Percentiles rank a stretch among this genome's conserved stretches.
Evolutionary conservation across 108 stramenopile genomes (phyloP).

Genomic region (Stephanodiscus triporus): DNA sequence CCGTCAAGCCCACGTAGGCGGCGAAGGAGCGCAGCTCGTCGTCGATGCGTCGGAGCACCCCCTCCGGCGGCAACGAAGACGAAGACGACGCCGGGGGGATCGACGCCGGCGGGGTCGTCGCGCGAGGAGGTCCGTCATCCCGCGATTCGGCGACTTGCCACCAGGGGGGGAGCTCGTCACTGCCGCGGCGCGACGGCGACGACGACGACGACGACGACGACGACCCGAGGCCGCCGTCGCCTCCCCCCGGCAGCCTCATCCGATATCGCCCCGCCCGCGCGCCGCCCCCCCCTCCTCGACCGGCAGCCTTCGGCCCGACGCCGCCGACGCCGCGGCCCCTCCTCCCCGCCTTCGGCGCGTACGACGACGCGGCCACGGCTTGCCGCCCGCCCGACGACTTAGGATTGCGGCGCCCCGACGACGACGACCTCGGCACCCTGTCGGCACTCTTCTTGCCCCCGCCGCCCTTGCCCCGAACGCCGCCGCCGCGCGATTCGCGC

Average conservation of each 20-base stretch:
- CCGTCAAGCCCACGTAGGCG: slow-evolving; percentile 62
- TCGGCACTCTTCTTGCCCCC: not conserved
- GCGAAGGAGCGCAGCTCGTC: slow-evolving; percentile 64
- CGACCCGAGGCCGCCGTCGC: too few relatives aligned
- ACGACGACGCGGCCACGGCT: not conserved
- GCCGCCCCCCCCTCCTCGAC: not conserved
- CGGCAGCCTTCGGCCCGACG: too few relatives aligned
- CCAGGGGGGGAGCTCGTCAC: slow-evolving; percentile 35
- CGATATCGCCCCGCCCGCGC: slow-evolving; percentile 10
- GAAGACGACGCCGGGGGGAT: not conserved
- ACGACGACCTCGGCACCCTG: not conserved
- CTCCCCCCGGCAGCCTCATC: slow-evolving; percentile 30
- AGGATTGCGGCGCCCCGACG: too few relatives aligned
- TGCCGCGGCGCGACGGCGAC: too few relatives aligned
- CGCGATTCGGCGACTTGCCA: slow-evolving; percentile 10
- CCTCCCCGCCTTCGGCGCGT: not conserved
- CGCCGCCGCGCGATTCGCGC: too few relatives aligned
- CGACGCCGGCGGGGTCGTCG: slow-evolving; percentile 3
- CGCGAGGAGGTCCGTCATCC: too few relatives aligned
- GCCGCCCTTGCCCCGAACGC: not conserved
- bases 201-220: too few relatives aligned
- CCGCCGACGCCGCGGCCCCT: too few relatives aligned
- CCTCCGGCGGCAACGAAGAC: slow-evolving; percentile 20
- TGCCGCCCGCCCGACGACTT: too few relatives aligned
- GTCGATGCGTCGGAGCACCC: slow-evolving; percentile 29